phyloP scores from a whole-genome alignment of 345 rosid genomes.

The Lumnitzera littorea region DNA sequence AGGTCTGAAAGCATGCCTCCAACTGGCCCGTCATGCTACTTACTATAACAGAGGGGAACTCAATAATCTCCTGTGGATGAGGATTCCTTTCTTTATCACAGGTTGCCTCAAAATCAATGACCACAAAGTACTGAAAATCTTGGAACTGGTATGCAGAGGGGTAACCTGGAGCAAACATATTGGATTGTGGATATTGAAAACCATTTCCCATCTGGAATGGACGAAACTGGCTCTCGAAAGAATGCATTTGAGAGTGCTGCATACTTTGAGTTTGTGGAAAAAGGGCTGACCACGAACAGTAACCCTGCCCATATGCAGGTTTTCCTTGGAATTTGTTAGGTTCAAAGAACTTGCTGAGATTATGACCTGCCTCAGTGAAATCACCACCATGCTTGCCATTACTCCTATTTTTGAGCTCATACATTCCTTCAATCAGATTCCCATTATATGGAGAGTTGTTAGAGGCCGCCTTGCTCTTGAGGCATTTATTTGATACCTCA shows the following conservation, averaged over 20 bases:
- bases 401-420: slow-evolving; percentile 32
- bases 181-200: slow-evolving; percentile 34
- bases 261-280: slow-evolving; percentile 35
- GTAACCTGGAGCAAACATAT: slow-evolving; percentile 23
- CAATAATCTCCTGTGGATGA: slow-evolving; percentile 46
- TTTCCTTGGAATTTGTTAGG: slow-evolving; percentile 30
- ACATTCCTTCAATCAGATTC: slow-evolving; percentile 29
- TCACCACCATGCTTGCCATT: slow-evolving; percentile 22
- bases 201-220: slow-evolving; percentile 33
- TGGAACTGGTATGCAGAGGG: slow-evolving; percentile 37
- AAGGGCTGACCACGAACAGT: slow-evolving; percentile 30
- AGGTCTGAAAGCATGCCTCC: slow-evolving; percentile 42
- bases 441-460: slow-evolving; percentile 22
- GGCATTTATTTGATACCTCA: slow-evolving; percentile 46
- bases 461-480: slow-evolving; percentile 36
- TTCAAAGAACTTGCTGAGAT: slow-evolving; percentile 25
- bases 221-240: slow-evolving; percentile 33
- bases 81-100: slow-evolving; percentile 41
- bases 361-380: slow-evolving; percentile 24
- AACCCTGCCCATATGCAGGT: slow-evolving; percentile 30
- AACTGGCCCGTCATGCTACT: slow-evolving; percentile 35
- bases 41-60: slow-evolving; percentile 45
- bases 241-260: slow-evolving; percentile 29
- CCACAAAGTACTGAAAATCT: slow-evolving; percentile 45
- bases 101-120: slow-evolving; percentile 46